phyloP scores from a whole-genome alignment of 106 monocot genomes.

The Allium sativum region DNA sequence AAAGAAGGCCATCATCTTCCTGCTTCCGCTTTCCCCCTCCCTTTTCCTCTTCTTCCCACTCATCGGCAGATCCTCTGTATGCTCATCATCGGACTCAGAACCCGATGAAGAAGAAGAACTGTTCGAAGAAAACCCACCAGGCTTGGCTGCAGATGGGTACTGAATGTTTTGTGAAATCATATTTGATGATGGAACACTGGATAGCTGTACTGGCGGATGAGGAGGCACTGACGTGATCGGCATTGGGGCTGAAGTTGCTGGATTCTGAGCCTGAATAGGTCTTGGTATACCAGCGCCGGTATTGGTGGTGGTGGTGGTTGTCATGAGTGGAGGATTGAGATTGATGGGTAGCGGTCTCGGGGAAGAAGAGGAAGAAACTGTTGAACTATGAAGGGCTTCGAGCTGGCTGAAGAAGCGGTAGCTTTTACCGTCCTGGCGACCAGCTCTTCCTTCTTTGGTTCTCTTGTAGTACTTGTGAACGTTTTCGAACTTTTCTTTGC shows the following conservation, averaged over 20 bases:
- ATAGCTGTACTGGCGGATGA: not conserved
- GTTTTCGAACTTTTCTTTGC: slow-evolving; percentile 96
- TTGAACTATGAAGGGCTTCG: slow-evolving; percentile 44
- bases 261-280: not conserved
- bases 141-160: not conserved
- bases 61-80: slow-evolving; percentile 2
- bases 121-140: slow-evolving; percentile 34
- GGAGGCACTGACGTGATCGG: not conserved
- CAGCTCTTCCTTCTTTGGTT: slow-evolving; percentile 86
- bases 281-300: not conserved
- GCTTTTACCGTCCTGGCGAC: slow-evolving; percentile 78
- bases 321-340: not conserved
- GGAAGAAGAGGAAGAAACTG: not conserved
- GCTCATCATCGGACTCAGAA: slow-evolving; percentile 23
- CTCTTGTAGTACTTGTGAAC: slow-evolving; percentile 95
- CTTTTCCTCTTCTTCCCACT: slow-evolving; percentile 16
- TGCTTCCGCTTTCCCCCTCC: slow-evolving; percentile 2
- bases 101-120: slow-evolving; percentile 21
- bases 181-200: not conserved
- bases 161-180: not conserved
- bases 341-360: not conserved
- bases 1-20: slow-evolving; percentile 53
- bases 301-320: not conserved
- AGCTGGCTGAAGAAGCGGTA: slow-evolving; percentile 91
- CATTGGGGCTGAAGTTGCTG: not conserved